These are phyloP conservation scores for Phialemonium atrogriseum DNA, from an alignment of 2,329 filamentous ascomycete species.

Conservation along the genomic window DNA sequence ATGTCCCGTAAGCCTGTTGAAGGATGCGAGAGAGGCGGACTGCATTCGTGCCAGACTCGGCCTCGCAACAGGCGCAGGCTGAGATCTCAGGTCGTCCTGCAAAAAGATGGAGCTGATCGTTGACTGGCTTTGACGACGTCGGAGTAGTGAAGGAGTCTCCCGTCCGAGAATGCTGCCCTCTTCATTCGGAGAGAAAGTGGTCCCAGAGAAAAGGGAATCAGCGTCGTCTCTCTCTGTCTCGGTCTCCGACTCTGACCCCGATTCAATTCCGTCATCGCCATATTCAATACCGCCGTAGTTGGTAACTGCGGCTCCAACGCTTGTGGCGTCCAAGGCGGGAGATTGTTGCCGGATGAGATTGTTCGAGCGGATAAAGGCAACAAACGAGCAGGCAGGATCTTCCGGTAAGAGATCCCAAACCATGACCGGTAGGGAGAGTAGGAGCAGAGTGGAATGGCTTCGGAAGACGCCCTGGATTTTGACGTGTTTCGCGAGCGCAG, in stretches of 20 bases:
- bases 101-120: too few relatives aligned
- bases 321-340: too few relatives aligned
- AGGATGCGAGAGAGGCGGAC: too few relatives aligned
- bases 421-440: slow-evolving; percentile 50
- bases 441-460: slow-evolving; percentile 49
- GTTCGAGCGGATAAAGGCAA: slow-evolving; percentile 51
- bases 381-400: slow-evolving; percentile 46
- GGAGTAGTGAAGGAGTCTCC: too few relatives aligned
- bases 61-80: too few relatives aligned
- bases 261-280: slow-evolving; percentile 15
- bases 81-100: too few relatives aligned
- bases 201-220: slow-evolving; percentile 20
- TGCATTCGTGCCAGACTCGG: too few relatives aligned
- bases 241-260: slow-evolving; percentile 4
- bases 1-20: too few relatives aligned
- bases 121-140: too few relatives aligned
- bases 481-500: slow-evolving; percentile 50
- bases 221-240: slow-evolving; percentile 11
- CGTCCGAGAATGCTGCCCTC: too few relatives aligned
- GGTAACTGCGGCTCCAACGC: too few relatives aligned
- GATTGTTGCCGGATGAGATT: slow-evolving; percentile 43
- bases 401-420: slow-evolving; percentile 53
- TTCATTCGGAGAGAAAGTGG: slow-evolving; percentile 17
- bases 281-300: too few relatives aligned
- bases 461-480: slow-evolving; percentile 55